Evolutionary conservation across 2,329 filamentous ascomycete species (phyloP), one percentile per base, ranked within the genome.

Genomic region (Plectosphaerella sp.): DNA sequence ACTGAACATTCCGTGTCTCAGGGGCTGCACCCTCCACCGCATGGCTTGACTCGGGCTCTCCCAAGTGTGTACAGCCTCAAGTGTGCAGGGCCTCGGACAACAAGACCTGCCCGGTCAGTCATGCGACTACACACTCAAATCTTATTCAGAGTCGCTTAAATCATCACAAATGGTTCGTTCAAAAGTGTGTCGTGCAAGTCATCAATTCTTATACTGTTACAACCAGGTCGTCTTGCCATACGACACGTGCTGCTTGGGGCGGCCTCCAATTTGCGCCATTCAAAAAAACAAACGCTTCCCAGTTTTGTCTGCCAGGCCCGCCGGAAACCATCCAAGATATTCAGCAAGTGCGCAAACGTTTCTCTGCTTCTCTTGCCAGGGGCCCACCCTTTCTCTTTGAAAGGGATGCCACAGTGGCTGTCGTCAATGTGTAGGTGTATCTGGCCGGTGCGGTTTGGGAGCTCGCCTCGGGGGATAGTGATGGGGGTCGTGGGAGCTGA

Each of bases 381-480:
- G 48, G n/a, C 18, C 28, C 48, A n/a, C 22, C 39, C 24, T 43
- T 41, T n/a, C 39, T 49, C 37, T 45, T 25, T 28, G 7, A 35
- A 22, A 36, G 24, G 18, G 48, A 15, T 16, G 48, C 39, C 24
- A 15, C 56, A 25, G 56, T 43, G 50, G 25, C 22, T 16, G 24
- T 37, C 14, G 51, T 50, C 33, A 48, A 54, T 45, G 51, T 25
- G 39, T 36, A 47, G 14, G 36, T 46, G 3, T n/a, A 42, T 18
- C 48, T 54, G 22, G 43, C 10, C 43, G 52, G 33, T 52, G 50
- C 24, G 10, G 4, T 33, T 33, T 41, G 52, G 16, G 22, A 52
- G 45, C 41, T 28, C 12, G 33, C 39, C 33, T 33, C 48, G 39
- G 37, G 45, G 8, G 28, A 33, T 33, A 22, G 22, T 22, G n/a